A percentile compares a stretch with the other conserved stretches of the same genome.
Conservation (phyloP, 768 basidiomycete species). For the Leccinum barrowsii region DNA sequence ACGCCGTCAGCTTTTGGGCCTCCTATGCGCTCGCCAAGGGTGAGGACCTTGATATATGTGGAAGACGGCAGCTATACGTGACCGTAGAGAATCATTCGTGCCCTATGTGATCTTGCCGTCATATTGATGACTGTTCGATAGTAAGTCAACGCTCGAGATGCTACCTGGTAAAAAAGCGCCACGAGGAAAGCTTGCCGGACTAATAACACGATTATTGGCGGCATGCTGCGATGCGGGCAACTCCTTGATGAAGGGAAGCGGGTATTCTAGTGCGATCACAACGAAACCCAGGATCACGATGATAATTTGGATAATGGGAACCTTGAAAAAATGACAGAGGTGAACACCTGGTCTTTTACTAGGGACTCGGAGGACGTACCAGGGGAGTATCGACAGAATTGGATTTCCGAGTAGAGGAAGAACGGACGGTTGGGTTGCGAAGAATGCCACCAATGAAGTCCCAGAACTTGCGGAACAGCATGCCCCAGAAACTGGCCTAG, state of each 20-base stretch:
- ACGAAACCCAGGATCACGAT: conserved; percentile 57
- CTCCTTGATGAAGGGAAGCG: conserved; percentile 54
- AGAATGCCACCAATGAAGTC: conserved; percentile 50
- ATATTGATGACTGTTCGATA: no score
- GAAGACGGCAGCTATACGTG: conserved; percentile 63
- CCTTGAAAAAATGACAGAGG: conserved; percentile 75
- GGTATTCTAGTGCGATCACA: conserved; percentile 69
- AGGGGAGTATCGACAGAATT: background rate
- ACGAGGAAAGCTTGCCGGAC: conserved; percentile 57
- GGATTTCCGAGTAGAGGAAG: background rate
- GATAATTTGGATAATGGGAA: conserved; percentile 70
- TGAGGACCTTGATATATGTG: conserved; percentile 65
- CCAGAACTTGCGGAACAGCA: conserved; percentile 92
- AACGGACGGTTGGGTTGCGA: conserved; percentile 49
- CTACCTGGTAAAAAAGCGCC: no score
- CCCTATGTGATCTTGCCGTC: no score
- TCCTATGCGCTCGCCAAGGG: conserved; percentile 65
- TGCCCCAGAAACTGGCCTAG: conserved; percentile 78
- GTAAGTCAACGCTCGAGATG: no score
- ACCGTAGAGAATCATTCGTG: conserved; percentile 27
- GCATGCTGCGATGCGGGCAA: conserved; percentile 60
- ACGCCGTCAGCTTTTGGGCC: conserved; percentile 60
- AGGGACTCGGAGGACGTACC: conserved; percentile 32
- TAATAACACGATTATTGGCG: conserved; percentile 59
- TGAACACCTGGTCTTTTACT: conserved; percentile 49